phyloP scores from a whole-genome alignment of 1,284 basidiomycete species.

The Rhodotorula sp. region DNA sequence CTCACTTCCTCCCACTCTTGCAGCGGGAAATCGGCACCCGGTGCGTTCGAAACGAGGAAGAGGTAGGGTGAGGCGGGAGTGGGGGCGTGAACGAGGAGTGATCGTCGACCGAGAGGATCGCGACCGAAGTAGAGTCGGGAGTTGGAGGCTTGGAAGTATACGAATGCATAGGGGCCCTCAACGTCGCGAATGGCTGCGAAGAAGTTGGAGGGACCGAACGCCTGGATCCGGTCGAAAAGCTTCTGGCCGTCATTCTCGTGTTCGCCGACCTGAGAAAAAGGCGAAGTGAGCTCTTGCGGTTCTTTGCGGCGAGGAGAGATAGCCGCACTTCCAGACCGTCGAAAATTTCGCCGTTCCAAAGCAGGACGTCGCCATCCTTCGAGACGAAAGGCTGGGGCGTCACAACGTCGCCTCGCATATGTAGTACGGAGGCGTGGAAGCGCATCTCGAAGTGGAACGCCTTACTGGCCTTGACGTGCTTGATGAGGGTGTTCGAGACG shows the following conservation, averaged over 20 bases:
- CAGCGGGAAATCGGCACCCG: not conserved
- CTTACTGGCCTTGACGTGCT: not conserved
- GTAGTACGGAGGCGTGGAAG: conserved; percentile 75
- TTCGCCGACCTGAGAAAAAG: conserved; percentile 42
- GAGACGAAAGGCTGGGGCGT: conserved; percentile 70
- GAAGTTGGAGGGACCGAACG: conserved; percentile 52
- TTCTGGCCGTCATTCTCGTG: conserved; percentile 77
- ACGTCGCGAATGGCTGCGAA: conserved; percentile 60
- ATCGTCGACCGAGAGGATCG: conserved; percentile 88
- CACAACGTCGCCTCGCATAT: conserved; percentile 64
- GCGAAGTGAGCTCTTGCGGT: no score
- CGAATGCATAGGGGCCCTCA: conserved; percentile 89
- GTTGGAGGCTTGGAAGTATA: conserved; percentile 60
- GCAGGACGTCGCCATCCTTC: conserved; percentile 37
- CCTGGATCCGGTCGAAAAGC: conserved; percentile 57
- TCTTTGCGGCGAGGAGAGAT: no score
- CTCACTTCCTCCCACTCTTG: conserved; percentile 35
- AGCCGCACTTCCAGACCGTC: conserved; percentile 42
- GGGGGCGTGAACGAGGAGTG: conserved; percentile 70
- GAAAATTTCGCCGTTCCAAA: conserved; percentile 47
- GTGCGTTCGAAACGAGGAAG: conserved; percentile 8
- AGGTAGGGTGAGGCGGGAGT: conserved; percentile 42
- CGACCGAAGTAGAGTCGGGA: conserved; percentile 69
- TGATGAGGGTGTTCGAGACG: not conserved
- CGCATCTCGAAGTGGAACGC: conserved; percentile 15